These are phyloP conservation scores for Talaromyces pinophilus DNA, from an alignment of 2,329 filamentous ascomycete genomes.

Conservation along the genomic window DNA sequence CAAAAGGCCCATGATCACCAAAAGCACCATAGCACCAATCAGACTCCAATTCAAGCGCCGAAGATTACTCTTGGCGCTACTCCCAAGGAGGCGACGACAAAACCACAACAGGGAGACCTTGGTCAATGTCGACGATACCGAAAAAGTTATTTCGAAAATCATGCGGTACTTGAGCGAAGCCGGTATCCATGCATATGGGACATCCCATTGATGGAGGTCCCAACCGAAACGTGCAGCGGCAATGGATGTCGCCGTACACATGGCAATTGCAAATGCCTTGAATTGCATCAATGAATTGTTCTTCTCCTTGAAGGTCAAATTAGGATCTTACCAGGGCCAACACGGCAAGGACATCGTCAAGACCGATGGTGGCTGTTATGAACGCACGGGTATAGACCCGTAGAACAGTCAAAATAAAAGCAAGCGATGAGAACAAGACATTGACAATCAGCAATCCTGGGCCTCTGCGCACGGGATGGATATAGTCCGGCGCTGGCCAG, in stretches of 20 bases:
- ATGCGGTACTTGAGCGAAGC: constrained; percentile 41
- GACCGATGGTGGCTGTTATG: constrained; percentile 49
- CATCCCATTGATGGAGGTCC: constrained; percentile 48
- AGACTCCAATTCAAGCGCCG: constrained; percentile 31
- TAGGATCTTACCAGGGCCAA: constrained; percentile 44
- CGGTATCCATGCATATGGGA: constrained; percentile 33
- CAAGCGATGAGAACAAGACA: constrained; percentile 43
- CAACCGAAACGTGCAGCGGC: constrained; percentile 38
- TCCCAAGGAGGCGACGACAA: constrained; percentile 22
- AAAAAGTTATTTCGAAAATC: constrained; percentile 41
- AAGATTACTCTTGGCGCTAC: constrained; percentile 23
- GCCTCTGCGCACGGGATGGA: constrained; percentile 49
- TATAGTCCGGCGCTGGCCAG: constrained; percentile 53
- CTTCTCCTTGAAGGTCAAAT: constrained; percentile 34
- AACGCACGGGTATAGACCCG: constrained; percentile 51
- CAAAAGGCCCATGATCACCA: constrained; percentile 32
- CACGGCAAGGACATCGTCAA: constrained; percentile 52
- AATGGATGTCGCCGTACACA: constrained; percentile 37
- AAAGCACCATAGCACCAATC: constrained; percentile 35
- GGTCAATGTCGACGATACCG: constrained; percentile 24
- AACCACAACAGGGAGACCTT: constrained; percentile 23
- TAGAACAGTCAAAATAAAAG: constrained; percentile 44
- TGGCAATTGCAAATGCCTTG: constrained; percentile 35
- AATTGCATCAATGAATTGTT: constrained; percentile 26
- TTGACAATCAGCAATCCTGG: constrained; percentile 47